phyloP scores from a whole-genome alignment of 2,329 filamentous ascomycete genomes.

The Colletotrichum somersetense region DNA sequence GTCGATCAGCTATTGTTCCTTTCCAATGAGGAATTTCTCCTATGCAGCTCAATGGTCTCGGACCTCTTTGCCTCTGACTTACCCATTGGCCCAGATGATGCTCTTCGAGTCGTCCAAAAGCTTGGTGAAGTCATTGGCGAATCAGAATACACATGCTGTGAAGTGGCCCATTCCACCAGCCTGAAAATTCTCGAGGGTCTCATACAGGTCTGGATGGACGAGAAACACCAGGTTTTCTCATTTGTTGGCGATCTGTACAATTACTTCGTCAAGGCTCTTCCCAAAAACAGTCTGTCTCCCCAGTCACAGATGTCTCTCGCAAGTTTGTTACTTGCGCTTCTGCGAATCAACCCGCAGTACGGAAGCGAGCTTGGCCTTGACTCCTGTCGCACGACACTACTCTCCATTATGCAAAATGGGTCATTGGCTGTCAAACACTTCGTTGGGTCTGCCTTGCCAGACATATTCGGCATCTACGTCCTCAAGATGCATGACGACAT shows the following conservation, averaged over 20 bases:
- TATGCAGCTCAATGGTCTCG: conserved; percentile 61
- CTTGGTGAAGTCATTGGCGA: conserved; percentile 65
- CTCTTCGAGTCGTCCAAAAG: conserved; percentile 61
- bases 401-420: conserved; percentile 77
- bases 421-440: conserved; percentile 80
- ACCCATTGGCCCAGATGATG: conserved; percentile 60
- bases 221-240: conserved; percentile 70
- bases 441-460: conserved; percentile 76
- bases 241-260: conserved; percentile 82
- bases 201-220: conserved; percentile 72
- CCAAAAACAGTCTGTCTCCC: conserved; percentile 77
- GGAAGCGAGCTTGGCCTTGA: conserved; percentile 69
- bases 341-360: conserved; percentile 77
- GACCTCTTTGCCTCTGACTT: conserved; percentile 69
- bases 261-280: conserved; percentile 78
- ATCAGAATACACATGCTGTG: conserved; percentile 77
- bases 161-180: conserved; percentile 76
- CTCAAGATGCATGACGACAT: conserved; percentile 86
- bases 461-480: conserved; percentile 85
- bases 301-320: conserved; percentile 76
- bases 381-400: conserved; percentile 76
- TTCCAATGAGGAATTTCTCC: conserved; percentile 66
- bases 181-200: conserved; percentile 77
- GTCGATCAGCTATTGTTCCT: conserved; percentile 63
- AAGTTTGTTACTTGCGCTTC: conserved; percentile 76